Evolutionary conservation across 352 stramenopile species (phyloP), one percentile per base, ranked within the genome.

Genomic region (Phytophthora idaei): DNA sequence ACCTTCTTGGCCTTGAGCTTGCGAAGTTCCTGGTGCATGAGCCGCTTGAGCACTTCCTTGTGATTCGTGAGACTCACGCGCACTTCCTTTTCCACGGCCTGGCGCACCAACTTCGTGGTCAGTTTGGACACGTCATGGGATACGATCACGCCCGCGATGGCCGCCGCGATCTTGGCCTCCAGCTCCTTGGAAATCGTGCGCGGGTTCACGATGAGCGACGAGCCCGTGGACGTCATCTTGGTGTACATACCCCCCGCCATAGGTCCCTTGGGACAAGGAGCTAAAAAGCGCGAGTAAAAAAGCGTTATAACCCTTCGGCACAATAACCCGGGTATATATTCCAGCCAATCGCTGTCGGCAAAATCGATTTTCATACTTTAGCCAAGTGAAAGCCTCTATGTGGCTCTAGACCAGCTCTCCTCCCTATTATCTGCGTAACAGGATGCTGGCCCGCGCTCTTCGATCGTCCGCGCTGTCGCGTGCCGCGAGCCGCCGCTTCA

Each of bases 11-110:
- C 76, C 61, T 93, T 93, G 55, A 90, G 70, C 41, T 89, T 89
- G 37, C 86, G 81, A 32, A 94, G 78, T 57, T 94, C 86, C 51
- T 93, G 84, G 61, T 94, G 88, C 86, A 96, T 93, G 28, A 96
- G 67, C 15, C 88, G 86, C 80, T 96, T 96, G 52, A 96, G 83
- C 52, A 94, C 79, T 48, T 96, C 88, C 61, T 94, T 94, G 78
- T 96, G 88, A 76, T 87, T 93, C 61, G 81, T 83, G 36, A 96
- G 77, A 61, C 86, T 96, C 63, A 96, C 84, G 64, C 76, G 77
- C n/a, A 96, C 74, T 39, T 94, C 80, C 60, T 93, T 94, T 68
- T 96, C 88, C 49, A 96, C 86, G 31, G 81, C 76, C 71, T 94
- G 83, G 21, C 88, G 88, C 69, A 96, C 86, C 45, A 94, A 55